These are phyloP conservation scores for Sporothrix variecibatus DNA, from an alignment of 2,329 filamentous ascomycete species.

Conservation along the genomic window DNA sequence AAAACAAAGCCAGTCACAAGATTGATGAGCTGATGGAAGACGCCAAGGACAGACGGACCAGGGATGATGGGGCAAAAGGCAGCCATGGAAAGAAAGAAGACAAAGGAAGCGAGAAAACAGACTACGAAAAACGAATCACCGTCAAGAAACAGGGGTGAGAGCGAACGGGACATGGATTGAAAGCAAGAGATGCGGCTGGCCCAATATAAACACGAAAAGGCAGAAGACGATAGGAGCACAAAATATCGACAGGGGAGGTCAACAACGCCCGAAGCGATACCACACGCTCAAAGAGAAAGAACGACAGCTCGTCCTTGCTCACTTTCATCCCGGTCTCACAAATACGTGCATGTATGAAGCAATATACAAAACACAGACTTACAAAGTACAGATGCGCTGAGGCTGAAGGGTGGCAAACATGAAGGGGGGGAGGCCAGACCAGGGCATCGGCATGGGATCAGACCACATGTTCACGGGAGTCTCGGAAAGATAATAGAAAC, in stretches of 20 bases:
- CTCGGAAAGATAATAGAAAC: slow-evolving; percentile 5
- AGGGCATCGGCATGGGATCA: slow-evolving; percentile 14
- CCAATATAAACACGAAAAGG: slow-evolving; percentile 19
- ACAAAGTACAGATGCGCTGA: neutral
- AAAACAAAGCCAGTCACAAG: neutral
- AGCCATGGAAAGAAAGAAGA: neutral
- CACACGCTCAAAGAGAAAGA: neutral
- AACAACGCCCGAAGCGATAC: neutral
- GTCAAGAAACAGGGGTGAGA: neutral
- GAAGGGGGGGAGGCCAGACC: neutral
- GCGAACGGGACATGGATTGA: neutral
- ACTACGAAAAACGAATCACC: neutral
- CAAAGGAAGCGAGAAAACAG: neutral
- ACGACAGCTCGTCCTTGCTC: neutral
- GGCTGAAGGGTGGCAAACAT: neutral
- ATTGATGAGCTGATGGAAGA: neutral
- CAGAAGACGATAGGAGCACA: neutral
- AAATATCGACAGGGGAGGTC: neutral
- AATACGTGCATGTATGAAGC: neutral
- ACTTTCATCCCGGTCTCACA: neutral
- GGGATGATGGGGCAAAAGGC: neutral
- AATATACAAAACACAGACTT: neutral
- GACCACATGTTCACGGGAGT: slow-evolving; percentile 9
- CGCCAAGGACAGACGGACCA: neutral
- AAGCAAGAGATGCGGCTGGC: neutral